These are phyloP conservation scores for Pseudonectria foliicola DNA, from an alignment of 2,329 filamentous ascomycete genomes.

Conservation along the genomic window DNA sequence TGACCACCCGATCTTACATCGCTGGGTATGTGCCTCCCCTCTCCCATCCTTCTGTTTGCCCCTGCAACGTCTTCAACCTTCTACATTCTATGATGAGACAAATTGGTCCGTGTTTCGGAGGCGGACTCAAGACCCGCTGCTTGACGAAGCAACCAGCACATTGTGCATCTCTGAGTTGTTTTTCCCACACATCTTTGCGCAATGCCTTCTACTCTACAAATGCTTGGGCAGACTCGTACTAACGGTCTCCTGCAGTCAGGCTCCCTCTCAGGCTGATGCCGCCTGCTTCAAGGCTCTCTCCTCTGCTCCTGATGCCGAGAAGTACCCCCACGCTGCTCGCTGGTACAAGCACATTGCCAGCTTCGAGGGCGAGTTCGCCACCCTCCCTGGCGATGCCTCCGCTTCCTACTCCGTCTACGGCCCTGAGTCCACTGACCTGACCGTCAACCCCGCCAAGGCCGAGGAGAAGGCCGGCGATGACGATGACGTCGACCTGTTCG, in stretches of 20 bases:
- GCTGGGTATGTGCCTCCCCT: slow-evolving; percentile 58
- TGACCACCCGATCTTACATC: slow-evolving; percentile 72
- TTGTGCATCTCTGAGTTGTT: slow-evolving; percentile 65
- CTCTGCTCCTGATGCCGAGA: slow-evolving; percentile 66
- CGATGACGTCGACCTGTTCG: slow-evolving; percentile 89
- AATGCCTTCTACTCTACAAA: not conserved
- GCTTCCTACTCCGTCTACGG: slow-evolving; percentile 88
- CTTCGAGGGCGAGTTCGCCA: slow-evolving; percentile 87
- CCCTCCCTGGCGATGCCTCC: slow-evolving; percentile 82
- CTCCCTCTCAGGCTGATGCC: slow-evolving; percentile 90
- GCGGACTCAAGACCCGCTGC: slow-evolving; percentile 84
- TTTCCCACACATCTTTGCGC: slow-evolving; percentile 6
- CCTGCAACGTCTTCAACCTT: slow-evolving; percentile 1
- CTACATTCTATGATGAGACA: slow-evolving; percentile 58
- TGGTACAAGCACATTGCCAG: slow-evolving; percentile 99
- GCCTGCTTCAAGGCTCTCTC: slow-evolving; percentile 87
- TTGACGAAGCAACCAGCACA: slow-evolving; percentile 69
- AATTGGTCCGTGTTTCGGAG: slow-evolving; percentile 94
- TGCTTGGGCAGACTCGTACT: slow-evolving; percentile 9
- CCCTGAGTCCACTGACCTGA: slow-evolving; percentile 69
- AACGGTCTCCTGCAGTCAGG: slow-evolving; percentile 33
- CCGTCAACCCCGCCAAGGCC: slow-evolving; percentile 81
- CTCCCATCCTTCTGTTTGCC: not conserved
- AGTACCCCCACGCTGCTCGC: slow-evolving; percentile 89
- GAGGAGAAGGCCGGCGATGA: slow-evolving; percentile 32